These are phyloP conservation scores for Dunaliella sp. DNA, from an alignment of 139 green algal genomes.

Conservation along the genomic window DNA sequence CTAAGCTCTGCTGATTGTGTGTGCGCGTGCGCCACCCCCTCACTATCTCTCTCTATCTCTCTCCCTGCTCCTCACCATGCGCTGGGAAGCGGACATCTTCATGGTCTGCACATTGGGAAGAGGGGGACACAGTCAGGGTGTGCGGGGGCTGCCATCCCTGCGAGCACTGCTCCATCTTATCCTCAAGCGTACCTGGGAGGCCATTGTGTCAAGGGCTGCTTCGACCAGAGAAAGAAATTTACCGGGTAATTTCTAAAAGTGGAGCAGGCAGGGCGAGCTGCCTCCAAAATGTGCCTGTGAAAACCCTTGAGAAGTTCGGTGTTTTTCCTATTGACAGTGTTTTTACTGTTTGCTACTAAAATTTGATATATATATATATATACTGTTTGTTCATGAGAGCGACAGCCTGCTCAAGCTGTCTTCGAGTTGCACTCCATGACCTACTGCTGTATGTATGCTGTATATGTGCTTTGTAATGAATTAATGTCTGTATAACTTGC, in stretches of 20 bases:
- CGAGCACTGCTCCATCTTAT: too few species aligned
- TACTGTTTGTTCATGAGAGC: too few species aligned
- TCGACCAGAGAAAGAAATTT: too few species aligned
- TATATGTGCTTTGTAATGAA: too few species aligned
- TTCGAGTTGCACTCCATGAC: too few species aligned
- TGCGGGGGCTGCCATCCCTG: not conserved
- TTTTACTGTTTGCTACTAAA: not conserved
- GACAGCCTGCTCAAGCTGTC: too few species aligned
- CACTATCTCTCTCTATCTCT: not conserved
- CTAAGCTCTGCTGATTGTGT: not conserved
- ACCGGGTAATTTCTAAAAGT: too few species aligned
- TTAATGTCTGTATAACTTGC: too few species aligned
- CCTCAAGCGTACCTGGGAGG: not conserved
- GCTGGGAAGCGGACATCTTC: constrained; percentile 28
- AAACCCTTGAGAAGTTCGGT: too few species aligned
- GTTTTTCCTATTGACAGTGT: not conserved
- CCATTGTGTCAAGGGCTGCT: not conserved
- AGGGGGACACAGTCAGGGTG: not conserved
- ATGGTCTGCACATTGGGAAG: constrained; percentile 29
- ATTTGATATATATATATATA: not conserved
- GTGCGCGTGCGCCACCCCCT: not conserved
- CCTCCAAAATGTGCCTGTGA: too few species aligned
- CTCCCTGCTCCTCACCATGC: constrained; percentile 27
- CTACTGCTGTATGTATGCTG: too few species aligned
- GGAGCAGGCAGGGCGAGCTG: too few species aligned